Base-by-base conservation (phyloP, 2,329 filamentous ascomycete species). In the Aspergillus uvarum region DNA sequence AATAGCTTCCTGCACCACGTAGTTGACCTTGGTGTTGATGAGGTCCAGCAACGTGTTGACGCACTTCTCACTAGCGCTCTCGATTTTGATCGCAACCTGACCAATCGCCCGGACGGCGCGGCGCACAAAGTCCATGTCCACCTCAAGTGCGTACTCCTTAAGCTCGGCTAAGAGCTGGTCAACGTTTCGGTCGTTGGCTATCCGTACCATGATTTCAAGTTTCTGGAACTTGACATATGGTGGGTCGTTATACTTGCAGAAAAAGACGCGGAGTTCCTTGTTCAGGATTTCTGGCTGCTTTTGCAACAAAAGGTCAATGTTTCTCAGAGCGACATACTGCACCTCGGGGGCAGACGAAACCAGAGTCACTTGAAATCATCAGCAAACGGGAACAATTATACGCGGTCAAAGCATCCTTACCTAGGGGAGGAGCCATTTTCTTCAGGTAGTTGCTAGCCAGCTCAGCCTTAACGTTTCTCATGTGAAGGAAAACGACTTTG, bases 181-280 rank as follows among this genome's bases (percentile, higher is more conserved):
- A 61, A 94, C 94, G 73, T 98, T 99, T 73, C 89, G 90, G 68
- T 97, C 93, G 78, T 97, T 98, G 62, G 94, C 92, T 87, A 99
- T 98, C 76, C 95, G 89, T 51, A 99, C 94, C 95, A 99, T 98
- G 64, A 98, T 98, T 74, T 99, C 95, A 53, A 99, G 85, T 74
- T 99, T 99, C 74, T 96, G 90, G 61, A 99, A 87, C 77, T 99
- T 99, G 70, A 99, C 88, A 74, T 99, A 99, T 22, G 92, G 92
- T 1, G 95, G 94, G 69, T 99, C 95, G 74, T 98, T 98, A 81
- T 99, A 99, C 80, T 99, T 99, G 88, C 95, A 99, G 81, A 99
- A 99, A 81, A 99, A 99, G 8, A 99, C 95, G 49, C 95, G 87
- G 71, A 99, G 87, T 77, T 99, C 95, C 77, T 98, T 98, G 82